Base-by-base conservation (phyloP, 2,329 filamentous ascomycete species). In the Colletotrichum limetticola region DNA sequence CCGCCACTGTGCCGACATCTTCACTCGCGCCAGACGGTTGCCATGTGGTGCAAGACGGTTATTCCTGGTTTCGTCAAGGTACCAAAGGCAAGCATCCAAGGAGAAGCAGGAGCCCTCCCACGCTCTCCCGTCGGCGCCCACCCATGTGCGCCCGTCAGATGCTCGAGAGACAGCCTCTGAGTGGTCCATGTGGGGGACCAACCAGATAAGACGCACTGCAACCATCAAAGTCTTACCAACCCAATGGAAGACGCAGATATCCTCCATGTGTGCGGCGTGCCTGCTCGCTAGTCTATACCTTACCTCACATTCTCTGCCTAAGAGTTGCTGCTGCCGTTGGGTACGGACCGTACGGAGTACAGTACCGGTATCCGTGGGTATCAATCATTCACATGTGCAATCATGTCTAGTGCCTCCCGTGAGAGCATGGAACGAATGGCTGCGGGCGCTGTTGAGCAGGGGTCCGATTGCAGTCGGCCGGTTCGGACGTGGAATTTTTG, bases 181-280 rank as follows among this genome's bases (percentile, higher is more conserved):
- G 65, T 70, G 69, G 59, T 64, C 66, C 32, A 49, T 56, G 71
- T 71, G 66, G 71, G 71, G 71, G 66, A n/a, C 35, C 26, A 24
- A 7, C 60, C 46, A 65, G 71, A 73, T 73, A 73, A 71, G 66
- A 35, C 57, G 37, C 35, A 24, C 53, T 56, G 26, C 16, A 56
- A 56, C 53, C 42, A 49, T 49, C 19, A 49, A 22, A 49, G 19
- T 49, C 42, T 49, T 49, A 49, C 42, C 42, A 49, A 49, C 42
- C 42, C 42, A 49, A 49, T 49, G 42, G 42, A 49, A 49, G 42
- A 19, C 42, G 19, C 42, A 49, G 42, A 49, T 49, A 49, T n/a
- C 19, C 19, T n/a, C 42, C 42, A 42, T 42, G 37, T 42, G 37
- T 42, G 35, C 12, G 35, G 35, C 35, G 35, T 37, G 37, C 6